phyloP scores from a whole-genome alignment of 2,329 filamentous ascomycete species.

The Escovopsis sp. region DNA sequence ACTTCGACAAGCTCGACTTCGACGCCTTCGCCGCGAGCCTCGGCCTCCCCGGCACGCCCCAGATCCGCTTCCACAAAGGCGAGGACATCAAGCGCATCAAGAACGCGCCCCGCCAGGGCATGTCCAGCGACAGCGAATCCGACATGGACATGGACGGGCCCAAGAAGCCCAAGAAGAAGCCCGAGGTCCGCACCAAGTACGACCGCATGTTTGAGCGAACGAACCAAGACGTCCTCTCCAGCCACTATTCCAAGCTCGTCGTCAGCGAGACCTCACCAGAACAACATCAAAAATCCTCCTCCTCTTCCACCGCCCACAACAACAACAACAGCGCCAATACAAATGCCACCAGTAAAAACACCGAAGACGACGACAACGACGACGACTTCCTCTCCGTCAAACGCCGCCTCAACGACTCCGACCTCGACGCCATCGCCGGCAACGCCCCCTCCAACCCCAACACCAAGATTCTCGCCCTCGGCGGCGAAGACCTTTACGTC shows the following conservation, averaged over 20 bases:
- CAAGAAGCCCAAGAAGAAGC: slow-evolving; percentile 46
- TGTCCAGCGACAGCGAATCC: slow-evolving; percentile 46
- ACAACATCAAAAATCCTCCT: too few relatives aligned
- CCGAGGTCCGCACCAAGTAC: slow-evolving; percentile 77
- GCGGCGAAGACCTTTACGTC: slow-evolving; percentile 57
- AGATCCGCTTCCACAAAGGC: slow-evolving; percentile 85
- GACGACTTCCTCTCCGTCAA: slow-evolving; percentile 82
- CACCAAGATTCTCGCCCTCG: slow-evolving; percentile 50
- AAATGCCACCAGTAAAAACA: too few relatives aligned
- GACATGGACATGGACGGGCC: slow-evolving; percentile 36
- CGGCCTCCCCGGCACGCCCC: slow-evolving; percentile 78
- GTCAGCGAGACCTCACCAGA: slow-evolving; percentile 28
- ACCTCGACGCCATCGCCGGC: slow-evolving; percentile 36
- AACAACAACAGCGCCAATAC: too few relatives aligned
- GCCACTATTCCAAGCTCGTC: slow-evolving; percentile 82
- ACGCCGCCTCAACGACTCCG: slow-evolving; percentile 61
- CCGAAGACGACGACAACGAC: slow-evolving; percentile 46
- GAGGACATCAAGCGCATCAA: slow-evolving; percentile 77
- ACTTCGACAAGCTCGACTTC: slow-evolving; percentile 66
- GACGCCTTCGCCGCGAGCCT: slow-evolving; percentile 76
- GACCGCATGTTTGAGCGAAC: slow-evolving; percentile 95
- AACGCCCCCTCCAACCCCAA: slow-evolving; percentile 23
- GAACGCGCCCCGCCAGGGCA: slow-evolving; percentile 58
- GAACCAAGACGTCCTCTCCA: slow-evolving; percentile 91
- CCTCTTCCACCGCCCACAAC: too few relatives aligned